Conservation (phyloP, 2,329 filamentous ascomycete genomes). For the Pestalotiopsis fici region DNA sequence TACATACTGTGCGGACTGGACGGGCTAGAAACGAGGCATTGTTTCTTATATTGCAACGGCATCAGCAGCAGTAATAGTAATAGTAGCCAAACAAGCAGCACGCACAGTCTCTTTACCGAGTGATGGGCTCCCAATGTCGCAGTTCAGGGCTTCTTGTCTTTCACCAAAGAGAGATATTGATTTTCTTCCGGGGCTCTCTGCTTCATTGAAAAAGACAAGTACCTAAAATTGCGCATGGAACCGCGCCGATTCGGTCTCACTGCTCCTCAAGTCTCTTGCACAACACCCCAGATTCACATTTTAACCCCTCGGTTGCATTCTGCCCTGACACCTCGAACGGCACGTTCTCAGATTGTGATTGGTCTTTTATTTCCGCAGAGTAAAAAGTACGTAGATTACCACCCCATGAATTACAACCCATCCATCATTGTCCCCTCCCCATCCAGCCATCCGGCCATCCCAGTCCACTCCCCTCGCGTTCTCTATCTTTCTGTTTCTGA, state of each 20-base stretch:
- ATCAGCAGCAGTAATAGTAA: background rate
- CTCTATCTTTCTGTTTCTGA: background rate
- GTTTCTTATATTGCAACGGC: background rate
- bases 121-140: background rate
- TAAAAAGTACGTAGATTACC: background rate
- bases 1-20: background rate
- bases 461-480: too few species aligned
- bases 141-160: background rate
- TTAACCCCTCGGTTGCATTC: background rate
- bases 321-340: background rate
- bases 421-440: background rate
- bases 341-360: background rate
- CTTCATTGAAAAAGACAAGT: too few species aligned
- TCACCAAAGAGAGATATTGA: background rate
- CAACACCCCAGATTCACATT: background rate
- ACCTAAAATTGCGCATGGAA: background rate
- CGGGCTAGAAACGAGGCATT: background rate
- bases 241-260: background rate
- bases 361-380: background rate
- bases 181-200: background rate
- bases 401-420: background rate
- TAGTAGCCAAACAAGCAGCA: too few species aligned
- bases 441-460: background rate
- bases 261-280: background rate
- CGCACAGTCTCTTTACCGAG: background rate